Base-by-base conservation (phyloP, 345 rosid species). In the Hibiscus trionum region DNA sequence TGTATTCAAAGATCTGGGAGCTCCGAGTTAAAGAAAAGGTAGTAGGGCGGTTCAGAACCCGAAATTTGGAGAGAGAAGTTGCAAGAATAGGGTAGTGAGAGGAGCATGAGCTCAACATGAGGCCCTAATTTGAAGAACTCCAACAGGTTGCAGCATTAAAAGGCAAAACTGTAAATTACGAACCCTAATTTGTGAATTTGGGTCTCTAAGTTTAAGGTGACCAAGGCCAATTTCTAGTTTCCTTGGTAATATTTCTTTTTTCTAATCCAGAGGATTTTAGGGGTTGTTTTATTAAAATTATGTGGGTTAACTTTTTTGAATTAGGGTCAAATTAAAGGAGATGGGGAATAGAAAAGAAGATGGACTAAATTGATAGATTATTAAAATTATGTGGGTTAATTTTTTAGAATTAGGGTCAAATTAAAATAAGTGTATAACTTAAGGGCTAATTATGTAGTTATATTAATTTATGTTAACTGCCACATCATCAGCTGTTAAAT, bases 91-190 rank as follows among this genome's bases (percentile, higher is more conserved):
- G 95, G 66, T 82, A 82, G 19, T 80, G 85, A 74, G 74, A 88
- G 72, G 91, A 88, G 82, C 81, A 86, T 61, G 90, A 84, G 85
- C 91, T 91, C 88, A 89, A 88, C 97, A 93, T 93, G 80, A 78
- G 82, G 77, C 12, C 74, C 67, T 17, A 69, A 62, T 44, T 35
- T 16, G 14, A 58, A 42, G 75, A 77, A 57, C 82, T 72, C 74
- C 71, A 64, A 73, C 61, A 59, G 46, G 55, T 70, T 55, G 71
- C 82, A 80, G 14, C 47, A 44, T 44, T n/a, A 58, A 66, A 24
- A 21, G 66, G 19, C 11, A 31, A 11, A 50, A 72, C 7, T 61
- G 14, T 12, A 44, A 26, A 24, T 7, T 5, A 39, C 21, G 73
- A 72, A 37, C 64, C 75, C 72, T 70, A 70, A 49, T 65, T 65